Percentiles rank a stretch among this genome's conserved stretches.
These are phyloP conservation scores for Sporothrix pallida DNA, from an alignment of 2,329 filamentous ascomycete genomes.

Conservation along the genomic window DNA sequence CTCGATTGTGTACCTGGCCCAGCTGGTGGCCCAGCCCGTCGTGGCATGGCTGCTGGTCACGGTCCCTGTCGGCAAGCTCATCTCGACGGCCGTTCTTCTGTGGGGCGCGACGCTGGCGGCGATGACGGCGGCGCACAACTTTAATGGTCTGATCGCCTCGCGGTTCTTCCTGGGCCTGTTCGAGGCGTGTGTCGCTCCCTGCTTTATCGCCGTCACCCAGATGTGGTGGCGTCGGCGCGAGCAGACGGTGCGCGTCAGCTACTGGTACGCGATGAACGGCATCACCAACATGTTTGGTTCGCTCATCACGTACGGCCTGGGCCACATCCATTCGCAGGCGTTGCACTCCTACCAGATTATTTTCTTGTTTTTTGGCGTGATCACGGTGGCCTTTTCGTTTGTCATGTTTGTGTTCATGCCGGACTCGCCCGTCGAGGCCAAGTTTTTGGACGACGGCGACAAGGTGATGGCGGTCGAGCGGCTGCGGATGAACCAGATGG, in stretches of 20 bases:
- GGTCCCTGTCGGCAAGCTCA: slow-evolving; percentile 42
- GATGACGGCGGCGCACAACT: slow-evolving; percentile 44
- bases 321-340: slow-evolving; percentile 57
- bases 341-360: slow-evolving; percentile 54
- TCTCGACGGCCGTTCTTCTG: slow-evolving; percentile 38
- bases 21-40: slow-evolving; percentile 40
- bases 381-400: slow-evolving; percentile 55
- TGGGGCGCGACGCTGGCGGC: slow-evolving; percentile 41
- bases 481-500: slow-evolving; percentile 61
- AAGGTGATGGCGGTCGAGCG: slow-evolving; percentile 61
- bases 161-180: slow-evolving; percentile 52
- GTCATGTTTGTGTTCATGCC: slow-evolving; percentile 56
- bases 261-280: slow-evolving; percentile 68
- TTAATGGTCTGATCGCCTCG: slow-evolving; percentile 45
- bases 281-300: slow-evolving; percentile 63
- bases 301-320: slow-evolving; percentile 63
- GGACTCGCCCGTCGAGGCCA: slow-evolving; percentile 57
- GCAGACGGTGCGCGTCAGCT: slow-evolving; percentile 61
- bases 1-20: slow-evolving; percentile 49
- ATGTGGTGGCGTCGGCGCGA: slow-evolving; percentile 68
- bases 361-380: slow-evolving; percentile 59
- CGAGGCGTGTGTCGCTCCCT: slow-evolving; percentile 51
- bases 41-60: slow-evolving; percentile 40
- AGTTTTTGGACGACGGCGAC: slow-evolving; percentile 57
- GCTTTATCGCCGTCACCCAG: slow-evolving; percentile 62